Conservation (phyloP, 129 eudicot genomes). For the Artemisia annua region DNA sequence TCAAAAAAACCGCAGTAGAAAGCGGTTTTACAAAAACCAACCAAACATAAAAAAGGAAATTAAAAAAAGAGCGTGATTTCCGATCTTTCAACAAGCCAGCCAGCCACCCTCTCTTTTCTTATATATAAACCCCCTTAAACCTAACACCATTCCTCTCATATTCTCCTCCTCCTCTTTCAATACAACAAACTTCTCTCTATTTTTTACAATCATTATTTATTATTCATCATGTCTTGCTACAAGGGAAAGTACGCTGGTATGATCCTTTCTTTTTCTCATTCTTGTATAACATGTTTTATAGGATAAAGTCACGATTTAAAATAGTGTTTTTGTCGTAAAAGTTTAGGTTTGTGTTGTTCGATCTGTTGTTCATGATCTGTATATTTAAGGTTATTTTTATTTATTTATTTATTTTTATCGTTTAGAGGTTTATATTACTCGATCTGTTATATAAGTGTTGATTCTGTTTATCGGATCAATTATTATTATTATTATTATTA, state of each 20-base stretch:
- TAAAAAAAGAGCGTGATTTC: not conserved
- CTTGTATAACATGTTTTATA: too few relatives aligned
- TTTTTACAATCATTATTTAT: not conserved
- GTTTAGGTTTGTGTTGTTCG: not conserved
- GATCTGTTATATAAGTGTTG: not conserved
- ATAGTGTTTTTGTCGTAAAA: not conserved
- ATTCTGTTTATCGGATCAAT: not conserved
- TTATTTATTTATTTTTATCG: not conserved
- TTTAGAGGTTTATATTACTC: not conserved
- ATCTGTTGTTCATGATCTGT: too few relatives aligned
- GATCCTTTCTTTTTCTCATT: not conserved
- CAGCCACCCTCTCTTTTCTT: conserved; percentile 20
- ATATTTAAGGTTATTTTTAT: not conserved
- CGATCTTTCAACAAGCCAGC: conserved; percentile 1
- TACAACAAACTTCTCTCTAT: not conserved
- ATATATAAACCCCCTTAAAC: conserved; percentile 24
- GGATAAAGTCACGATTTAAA: not conserved
- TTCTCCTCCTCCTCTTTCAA: not conserved
- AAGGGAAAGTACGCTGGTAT: conserved; percentile 57
- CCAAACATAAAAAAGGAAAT: not conserved
- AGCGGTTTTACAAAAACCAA: conserved; percentile 8
- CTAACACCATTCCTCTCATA: not conserved
- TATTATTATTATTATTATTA: too few relatives aligned
- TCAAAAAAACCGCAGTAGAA: conserved; percentile 18
- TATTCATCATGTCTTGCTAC: conserved; percentile 43